Conservation (phyloP, 1,284 basidiomycete species). For the Coniferiporia sulphurascens region DNA sequence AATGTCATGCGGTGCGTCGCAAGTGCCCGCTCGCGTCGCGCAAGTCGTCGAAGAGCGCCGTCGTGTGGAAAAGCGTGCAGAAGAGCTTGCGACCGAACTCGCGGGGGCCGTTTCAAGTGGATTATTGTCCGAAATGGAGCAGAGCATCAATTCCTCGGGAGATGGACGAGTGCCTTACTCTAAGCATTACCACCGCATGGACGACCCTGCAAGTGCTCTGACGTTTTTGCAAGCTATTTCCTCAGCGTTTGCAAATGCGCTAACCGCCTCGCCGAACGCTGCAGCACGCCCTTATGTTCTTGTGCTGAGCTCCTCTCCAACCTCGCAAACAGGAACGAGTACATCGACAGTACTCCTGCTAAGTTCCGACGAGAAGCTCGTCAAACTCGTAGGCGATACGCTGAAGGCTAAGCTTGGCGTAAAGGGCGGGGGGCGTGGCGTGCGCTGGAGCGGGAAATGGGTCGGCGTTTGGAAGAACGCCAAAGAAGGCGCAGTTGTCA, state of each 20-base stretch:
- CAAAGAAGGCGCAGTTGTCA: constrained; percentile 37
- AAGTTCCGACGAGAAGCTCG: constrained; percentile 52
- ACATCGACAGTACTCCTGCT: constrained; percentile 48
- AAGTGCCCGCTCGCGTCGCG: constrained; percentile 64
- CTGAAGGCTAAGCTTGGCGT: constrained; percentile 53
- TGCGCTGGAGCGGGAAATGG: constrained; percentile 65
- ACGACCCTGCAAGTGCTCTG: constrained; percentile 57
- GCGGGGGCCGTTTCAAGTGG: constrained; percentile 50
- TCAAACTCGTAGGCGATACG: constrained; percentile 54
- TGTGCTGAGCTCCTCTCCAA: constrained; percentile 58
- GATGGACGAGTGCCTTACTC: constrained; percentile 29
- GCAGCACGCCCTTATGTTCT: constrained; percentile 38
- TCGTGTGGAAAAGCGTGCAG: constrained; percentile 55
- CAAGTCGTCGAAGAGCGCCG: constrained; percentile 65
- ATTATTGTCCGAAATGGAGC: constrained; percentile 33
- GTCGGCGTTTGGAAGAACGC: constrained; percentile 40
- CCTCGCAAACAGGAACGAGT: constrained; percentile 49
- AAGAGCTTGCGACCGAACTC: constrained; percentile 65
- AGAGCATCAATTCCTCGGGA: neutral
- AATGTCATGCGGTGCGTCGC: constrained; percentile 60
- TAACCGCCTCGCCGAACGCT: constrained; percentile 23
- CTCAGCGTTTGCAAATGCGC: constrained; percentile 36
- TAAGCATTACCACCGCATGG: constrained; percentile 51
- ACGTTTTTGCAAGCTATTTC: constrained; percentile 58
- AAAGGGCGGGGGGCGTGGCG: constrained; percentile 63